A percentile compares a stretch with the other conserved stretches of the same genome.
Evolutionary conservation across 208 protist genomes (phyloP).

Genomic region (Vickermania spadyakhi): DNA sequence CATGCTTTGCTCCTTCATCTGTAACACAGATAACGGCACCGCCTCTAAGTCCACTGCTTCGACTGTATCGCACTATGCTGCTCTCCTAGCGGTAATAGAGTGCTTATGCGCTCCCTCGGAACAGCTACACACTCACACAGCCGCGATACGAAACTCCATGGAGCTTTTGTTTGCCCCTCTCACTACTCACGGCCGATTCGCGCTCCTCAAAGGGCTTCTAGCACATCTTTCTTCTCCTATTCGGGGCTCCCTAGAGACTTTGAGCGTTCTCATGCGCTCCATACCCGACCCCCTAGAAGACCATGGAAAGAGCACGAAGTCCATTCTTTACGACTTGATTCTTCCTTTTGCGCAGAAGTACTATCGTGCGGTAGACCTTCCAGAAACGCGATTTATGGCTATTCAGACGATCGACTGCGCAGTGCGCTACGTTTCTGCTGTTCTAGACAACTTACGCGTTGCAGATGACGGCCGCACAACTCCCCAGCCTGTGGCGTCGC

Average conservation of each 20-base stretch:
- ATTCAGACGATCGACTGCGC: slow-evolving; percentile 82
- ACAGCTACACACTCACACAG: neutral
- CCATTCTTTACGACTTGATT: slow-evolving; percentile 47
- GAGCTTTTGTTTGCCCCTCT: slow-evolving; percentile 27
- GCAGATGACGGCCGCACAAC: neutral
- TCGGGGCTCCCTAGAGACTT: slow-evolving; percentile 16
- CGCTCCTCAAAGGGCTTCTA: slow-evolving; percentile 74
- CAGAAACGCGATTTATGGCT: slow-evolving; percentile 85
- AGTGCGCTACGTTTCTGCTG: slow-evolving; percentile 58
- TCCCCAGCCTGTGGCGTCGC: neutral
- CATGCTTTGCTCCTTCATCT: slow-evolving; percentile 29
- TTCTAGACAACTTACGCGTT: slow-evolving; percentile 12
- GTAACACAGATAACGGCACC: neutral
- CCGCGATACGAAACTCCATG: slow-evolving; percentile 10
- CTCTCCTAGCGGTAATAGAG: neutral
- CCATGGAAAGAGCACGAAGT: neutral
- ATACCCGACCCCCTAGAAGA: too few relatives aligned
- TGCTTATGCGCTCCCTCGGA: neutral
- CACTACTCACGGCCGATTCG: slow-evolving; percentile 72
- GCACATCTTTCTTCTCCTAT: slow-evolving; percentile 65
- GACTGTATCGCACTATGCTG: neutral
- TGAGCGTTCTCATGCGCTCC: slow-evolving; percentile 33
- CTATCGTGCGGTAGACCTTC: slow-evolving; percentile 45
- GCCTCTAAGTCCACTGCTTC: neutral
- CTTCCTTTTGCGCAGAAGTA: slow-evolving; percentile 40